Evolutionary conservation across 257 asterid genomes (phyloP).

Genomic region (Galeopsis tetrahit): DNA sequence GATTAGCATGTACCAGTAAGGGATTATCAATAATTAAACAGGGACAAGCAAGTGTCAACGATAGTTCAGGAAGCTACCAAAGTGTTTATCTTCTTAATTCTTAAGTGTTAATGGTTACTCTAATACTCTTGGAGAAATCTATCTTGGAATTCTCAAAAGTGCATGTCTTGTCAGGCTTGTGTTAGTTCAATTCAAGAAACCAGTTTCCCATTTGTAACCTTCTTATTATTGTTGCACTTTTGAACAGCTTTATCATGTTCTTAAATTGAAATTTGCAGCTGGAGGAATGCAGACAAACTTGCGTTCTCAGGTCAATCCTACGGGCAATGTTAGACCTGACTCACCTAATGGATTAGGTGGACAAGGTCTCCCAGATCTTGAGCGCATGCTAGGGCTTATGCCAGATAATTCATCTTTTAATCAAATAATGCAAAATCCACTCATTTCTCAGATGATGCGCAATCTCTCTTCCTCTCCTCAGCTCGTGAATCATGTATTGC

Average conservation of each 20-base stretch:
- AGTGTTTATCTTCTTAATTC: not conserved
- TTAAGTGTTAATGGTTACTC: no score
- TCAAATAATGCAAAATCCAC: conserved; percentile 61
- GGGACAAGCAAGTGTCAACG: not conserved
- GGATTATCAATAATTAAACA: not conserved
- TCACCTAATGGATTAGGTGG: conserved; percentile 59
- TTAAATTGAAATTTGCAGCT: not conserved
- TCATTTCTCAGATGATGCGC: conserved; percentile 61
- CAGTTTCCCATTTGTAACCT: not conserved
- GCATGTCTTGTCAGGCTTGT: not conserved
- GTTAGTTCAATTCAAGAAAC: not conserved
- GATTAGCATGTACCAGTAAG: not conserved
- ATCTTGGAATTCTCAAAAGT: not conserved
- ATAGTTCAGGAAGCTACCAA: not conserved
- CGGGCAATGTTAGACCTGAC: conserved; percentile 46
- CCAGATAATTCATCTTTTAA: conserved; percentile 44
- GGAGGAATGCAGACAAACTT: not conserved
- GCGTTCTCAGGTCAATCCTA: conserved; percentile 37
- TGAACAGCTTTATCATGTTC: not conserved
- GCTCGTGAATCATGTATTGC: conserved; percentile 54
- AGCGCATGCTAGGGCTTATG: conserved; percentile 34
- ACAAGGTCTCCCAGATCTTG: conserved; percentile 50
- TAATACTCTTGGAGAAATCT: not conserved
- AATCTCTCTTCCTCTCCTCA: conserved; percentile 63
- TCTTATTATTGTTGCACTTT: not conserved